Evolutionary conservation across 169 alveolate species (phyloP), one percentile per base, ranked within the genome.

Genomic region (Eimeria sp.): DNA sequence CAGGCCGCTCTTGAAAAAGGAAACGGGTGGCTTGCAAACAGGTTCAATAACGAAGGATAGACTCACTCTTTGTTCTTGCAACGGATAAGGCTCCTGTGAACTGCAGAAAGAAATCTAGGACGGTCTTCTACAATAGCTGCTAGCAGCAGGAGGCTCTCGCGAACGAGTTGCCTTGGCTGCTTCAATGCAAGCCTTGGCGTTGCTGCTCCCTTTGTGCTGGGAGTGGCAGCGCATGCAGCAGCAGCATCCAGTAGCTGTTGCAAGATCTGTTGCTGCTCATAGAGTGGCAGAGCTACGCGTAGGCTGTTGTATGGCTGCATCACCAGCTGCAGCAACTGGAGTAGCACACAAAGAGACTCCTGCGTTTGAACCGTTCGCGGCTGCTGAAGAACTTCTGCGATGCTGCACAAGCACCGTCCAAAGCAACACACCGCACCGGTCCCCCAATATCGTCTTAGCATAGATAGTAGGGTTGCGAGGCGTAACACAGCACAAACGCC

Each of bases 181-280:
- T 87, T 87, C 93, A 66, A 43, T 10, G 54, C 30, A 16, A 83
- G 83, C 49, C 43, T 87, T 43, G 93, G 83, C 64, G 83, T 43
- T 14, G 78, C 18, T 18, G 64, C 16, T 33, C 66, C 82, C 52
- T 40, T 87, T 37, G 64, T 83, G 62, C 13, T 43, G 43, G 83
- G 46, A 87, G 93, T 43, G 16, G 60, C 13, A 8, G 82, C 80
- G 60, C 76, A 43, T 37, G 93, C 93, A 40, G 62, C 64, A 40
- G 83, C 93, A 64, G 33, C 82, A 52, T 87, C 93, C 56, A 87
- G 93, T 20, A 87, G 68, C 78, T 87, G 93, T 20, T 87, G 93
- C 93, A 87, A 43, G 64, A 87, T 87, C 46, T 87, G 93, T 83
- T 87, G 93, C 83, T 87, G 93, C 93, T 87, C 93, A 64, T 87